Evolutionary conservation across 306 rosid species (phyloP), one percentile per base, ranked within the genome.

Genomic region (Castanea crenata): DNA sequence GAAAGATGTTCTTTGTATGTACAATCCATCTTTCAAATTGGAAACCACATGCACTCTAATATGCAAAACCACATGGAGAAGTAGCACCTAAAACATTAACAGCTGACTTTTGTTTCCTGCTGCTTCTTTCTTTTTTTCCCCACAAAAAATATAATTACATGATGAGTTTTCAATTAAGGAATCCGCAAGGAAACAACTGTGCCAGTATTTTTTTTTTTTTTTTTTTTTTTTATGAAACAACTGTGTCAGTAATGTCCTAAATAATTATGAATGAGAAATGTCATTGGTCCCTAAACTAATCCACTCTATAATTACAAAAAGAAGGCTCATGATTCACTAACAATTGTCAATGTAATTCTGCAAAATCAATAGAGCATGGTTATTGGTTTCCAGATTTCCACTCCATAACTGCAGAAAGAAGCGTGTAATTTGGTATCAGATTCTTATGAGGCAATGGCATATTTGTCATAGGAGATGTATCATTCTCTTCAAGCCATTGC

Each of bases 341-440:
- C 49, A 65, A 65, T 25, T 67, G 4, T 32, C 6, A 4, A 46
- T 3, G 16, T n/a, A 19, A 35, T 19, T 68, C 52, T 9, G 52
- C 35, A 19, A 68, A 68, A 38, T 68, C 15, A 19, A 68, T 9
- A 35, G 27, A 68, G 51, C 20, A 25, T 38, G 68, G 61, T 83
- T 84, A 81, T 54, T 62, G 75, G 80, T 71, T 55, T 32, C 16
- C 41, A 54, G 93, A 88, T 76, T 96, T 93, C 99, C 99, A 93
- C 83, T 91, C 98, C 88, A 90, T 29, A 80, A 96, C 90, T 80
- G 99, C 97, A 58, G 98, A 93, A 64, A 96, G 84, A 82, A 96
- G 96, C 35, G 89, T 91, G 73, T 87, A 91, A 80, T 93, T 96
- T 20, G 98, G 91, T 72, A 96, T 83, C 16, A 93, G 78, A 84